These are phyloP conservation scores for Diaporthe helianthi DNA, from an alignment of 2,329 filamentous ascomycete species.

Conservation along the genomic window DNA sequence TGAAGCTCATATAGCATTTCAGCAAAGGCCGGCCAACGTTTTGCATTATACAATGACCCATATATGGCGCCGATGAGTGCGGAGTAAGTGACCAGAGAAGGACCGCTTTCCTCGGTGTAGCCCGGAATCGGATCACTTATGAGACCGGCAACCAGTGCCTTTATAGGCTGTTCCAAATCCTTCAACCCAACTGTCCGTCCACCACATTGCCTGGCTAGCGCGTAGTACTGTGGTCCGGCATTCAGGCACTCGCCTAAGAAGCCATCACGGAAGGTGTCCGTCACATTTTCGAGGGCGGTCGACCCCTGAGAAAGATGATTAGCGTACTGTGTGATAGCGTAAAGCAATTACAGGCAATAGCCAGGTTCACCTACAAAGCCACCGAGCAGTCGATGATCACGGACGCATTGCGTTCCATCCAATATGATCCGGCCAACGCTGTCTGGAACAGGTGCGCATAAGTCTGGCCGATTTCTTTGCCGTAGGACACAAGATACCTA, in stretches of 20 bases:
- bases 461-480: conserved; percentile 59
- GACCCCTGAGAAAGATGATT: conserved; percentile 42
- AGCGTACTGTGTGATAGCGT: neutral
- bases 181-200: conserved; percentile 44
- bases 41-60: conserved; percentile 50
- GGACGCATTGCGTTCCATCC: conserved; percentile 57
- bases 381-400: conserved; percentile 52
- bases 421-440: conserved; percentile 57
- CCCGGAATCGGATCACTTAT: conserved; percentile 47
- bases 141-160: conserved; percentile 47
- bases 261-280: conserved; percentile 56
- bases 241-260: conserved; percentile 58
- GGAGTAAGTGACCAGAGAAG: conserved; percentile 55
- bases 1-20: conserved; percentile 53
- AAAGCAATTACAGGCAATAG: neutral
- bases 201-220: conserved; percentile 47
- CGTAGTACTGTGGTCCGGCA: conserved; percentile 54
- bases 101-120: conserved; percentile 49
- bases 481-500: conserved; percentile 58
- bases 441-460: conserved; percentile 57
- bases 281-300: conserved; percentile 56
- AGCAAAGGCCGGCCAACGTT: conserved; percentile 51
- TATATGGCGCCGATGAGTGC: conserved; percentile 50
- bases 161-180: conserved; percentile 50
- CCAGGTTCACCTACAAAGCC: conserved; percentile 44